Evolutionary conservation across 2,329 filamentous ascomycete genomes (phyloP).

Genomic region (Juglanconis sp.): DNA sequence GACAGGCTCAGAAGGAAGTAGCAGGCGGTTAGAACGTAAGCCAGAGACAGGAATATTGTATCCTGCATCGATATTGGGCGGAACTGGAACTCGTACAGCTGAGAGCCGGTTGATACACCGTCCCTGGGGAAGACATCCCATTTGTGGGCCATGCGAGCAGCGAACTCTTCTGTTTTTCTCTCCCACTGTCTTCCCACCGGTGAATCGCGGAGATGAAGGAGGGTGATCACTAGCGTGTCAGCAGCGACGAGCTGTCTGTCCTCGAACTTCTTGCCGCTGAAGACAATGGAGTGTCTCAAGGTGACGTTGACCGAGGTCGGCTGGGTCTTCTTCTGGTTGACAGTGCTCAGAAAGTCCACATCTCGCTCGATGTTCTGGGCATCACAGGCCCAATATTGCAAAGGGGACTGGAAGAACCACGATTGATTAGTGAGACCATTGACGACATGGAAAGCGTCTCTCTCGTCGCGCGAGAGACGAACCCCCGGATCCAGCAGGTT

Average conservation of each 20-base stretch:
- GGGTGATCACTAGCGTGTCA: constrained; percentile 74
- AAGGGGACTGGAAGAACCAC: constrained; percentile 79
- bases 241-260: constrained; percentile 66
- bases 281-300: constrained; percentile 73
- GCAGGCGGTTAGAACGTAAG: constrained; percentile 60
- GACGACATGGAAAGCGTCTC: constrained; percentile 55
- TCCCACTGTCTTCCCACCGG: constrained; percentile 66
- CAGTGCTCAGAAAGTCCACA: constrained; percentile 61
- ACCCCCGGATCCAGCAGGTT: constrained; percentile 26
- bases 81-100: constrained; percentile 76
- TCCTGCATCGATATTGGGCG: constrained; percentile 68
- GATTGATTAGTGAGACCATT: constrained; percentile 60
- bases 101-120: constrained; percentile 51
- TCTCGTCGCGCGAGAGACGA: constrained; percentile 41
- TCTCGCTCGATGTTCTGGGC: constrained; percentile 56
- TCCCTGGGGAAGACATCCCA: constrained; percentile 66
- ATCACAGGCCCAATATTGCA: constrained; percentile 78
- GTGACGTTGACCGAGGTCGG: constrained; percentile 70
- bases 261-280: constrained; percentile 75
- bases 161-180: constrained; percentile 51
- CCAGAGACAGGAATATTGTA: constrained; percentile 58
- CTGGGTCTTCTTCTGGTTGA: constrained; percentile 61
- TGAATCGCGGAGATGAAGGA: constrained; percentile 66
- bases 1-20: constrained; percentile 68
- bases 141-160: constrained; percentile 43